Evolutionary conservation across 108 stramenopile genomes (phyloP).

Genomic region (Thalassiosira profunda): DNA sequence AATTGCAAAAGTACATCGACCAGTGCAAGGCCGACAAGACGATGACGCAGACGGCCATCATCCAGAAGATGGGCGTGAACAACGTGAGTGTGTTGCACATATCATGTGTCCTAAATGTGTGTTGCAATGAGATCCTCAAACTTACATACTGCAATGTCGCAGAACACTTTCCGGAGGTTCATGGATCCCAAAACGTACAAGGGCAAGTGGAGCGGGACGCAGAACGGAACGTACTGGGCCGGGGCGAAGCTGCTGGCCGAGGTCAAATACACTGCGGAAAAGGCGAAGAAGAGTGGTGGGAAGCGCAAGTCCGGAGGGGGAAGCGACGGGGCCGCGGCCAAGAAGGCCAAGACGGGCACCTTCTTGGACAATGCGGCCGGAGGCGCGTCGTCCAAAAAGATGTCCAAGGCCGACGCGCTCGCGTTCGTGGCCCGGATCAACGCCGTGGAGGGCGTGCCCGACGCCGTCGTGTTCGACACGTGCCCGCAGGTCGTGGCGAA

Average conservation of each 20-base stretch:
- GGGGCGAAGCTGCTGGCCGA: constrained; percentile 32
- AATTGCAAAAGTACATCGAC: constrained; percentile 49
- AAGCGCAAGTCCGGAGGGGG: constrained; percentile 25
- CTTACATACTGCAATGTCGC: too few relatives aligned
- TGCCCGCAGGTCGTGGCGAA: constrained; percentile 43
- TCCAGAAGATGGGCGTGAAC: constrained; percentile 42
- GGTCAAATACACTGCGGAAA: constrained; percentile 17
- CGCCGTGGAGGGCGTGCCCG: constrained; percentile 25
- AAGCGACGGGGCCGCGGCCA: not conserved
- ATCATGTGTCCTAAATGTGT: too few relatives aligned
- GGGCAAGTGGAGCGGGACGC: constrained; percentile 34
- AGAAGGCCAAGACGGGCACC: not conserved
- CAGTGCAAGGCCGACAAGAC: constrained; percentile 31
- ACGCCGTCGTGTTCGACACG: constrained; percentile 27
- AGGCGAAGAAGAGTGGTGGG: constrained; percentile 9
- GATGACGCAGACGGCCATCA: constrained; percentile 33
- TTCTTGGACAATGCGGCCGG: not conserved
- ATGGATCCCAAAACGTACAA: constrained; percentile 53
- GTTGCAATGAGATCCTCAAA: too few relatives aligned
- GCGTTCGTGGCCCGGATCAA: constrained; percentile 21
- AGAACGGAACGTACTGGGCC: constrained; percentile 47
- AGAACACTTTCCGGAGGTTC: constrained; percentile 40
- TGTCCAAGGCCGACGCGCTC: constrained; percentile 4
- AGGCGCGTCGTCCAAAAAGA: not conserved
- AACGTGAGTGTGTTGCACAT: too few relatives aligned